Evolutionary conservation across 2,329 filamentous ascomycete species (phyloP), one percentile per base, ranked within the genome.

Genomic region (Colletotrichum magnum): DNA sequence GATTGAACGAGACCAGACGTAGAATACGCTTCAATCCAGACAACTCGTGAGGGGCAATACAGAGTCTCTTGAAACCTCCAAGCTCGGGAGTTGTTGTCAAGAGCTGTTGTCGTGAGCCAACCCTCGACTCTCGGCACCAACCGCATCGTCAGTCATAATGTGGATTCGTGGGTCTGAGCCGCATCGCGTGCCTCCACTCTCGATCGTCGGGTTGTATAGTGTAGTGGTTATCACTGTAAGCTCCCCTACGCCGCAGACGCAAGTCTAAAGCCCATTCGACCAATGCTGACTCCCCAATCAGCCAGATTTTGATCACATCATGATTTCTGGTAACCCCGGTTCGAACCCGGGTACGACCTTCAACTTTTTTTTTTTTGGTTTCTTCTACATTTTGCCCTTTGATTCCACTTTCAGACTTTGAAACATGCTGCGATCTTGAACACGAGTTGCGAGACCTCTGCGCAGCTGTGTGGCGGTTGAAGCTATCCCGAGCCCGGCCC

Each of bases 181-280:
- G 5, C 51, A 69, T 61, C 56, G 56, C 54, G 28, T 43, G 61
- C 61, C 61, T 68, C 65, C 65, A 65, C 65, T 45, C 54, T 10
- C 56, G 21, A 13, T 16, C 6, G 32, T 50, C 50, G 66, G 62
- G 62, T 69, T 69, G 66, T 66, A 57, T 69, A 69, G 66, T 69
- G 66, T 69, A 69, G 66, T 51, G 66, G 66, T 69, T 57, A 69
- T 69, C 66, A 69, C 66, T 66, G 63, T 66, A 66, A 47, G 63
- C 58, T 53, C 48, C 28, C 26, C 26, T 45, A 13, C 4, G 2
- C 12, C 21, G 9, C 10, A 10, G 48, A 2, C 16, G 4, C 15
- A 4, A 1, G 16, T 24, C 4, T 39, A 3, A 24, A 21, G 28
- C 41, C 26, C 24, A 26, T 36, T 6, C 32, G 7, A 2, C 32